Evolutionary conservation across 2,329 filamentous ascomycete genomes (phyloP).

Genomic region (Diaporthe ampelina): DNA sequence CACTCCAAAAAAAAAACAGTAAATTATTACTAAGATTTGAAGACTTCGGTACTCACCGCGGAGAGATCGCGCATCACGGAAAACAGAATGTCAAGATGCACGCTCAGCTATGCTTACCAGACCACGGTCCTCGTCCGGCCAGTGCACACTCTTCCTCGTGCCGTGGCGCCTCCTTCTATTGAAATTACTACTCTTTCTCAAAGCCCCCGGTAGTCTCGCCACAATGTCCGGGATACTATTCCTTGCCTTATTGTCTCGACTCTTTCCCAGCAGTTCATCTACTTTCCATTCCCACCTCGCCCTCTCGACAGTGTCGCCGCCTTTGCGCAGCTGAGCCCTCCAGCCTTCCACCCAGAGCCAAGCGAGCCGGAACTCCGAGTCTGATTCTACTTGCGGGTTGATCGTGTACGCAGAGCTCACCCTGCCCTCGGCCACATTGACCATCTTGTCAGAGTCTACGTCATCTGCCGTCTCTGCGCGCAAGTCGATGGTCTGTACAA

Average conservation of each 20-base stretch:
- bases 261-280: constrained; percentile 41
- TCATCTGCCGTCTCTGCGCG: constrained; percentile 39
- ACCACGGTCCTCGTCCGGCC: constrained; percentile 21
- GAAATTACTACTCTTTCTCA: constrained; percentile 30
- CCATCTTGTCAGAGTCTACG: constrained; percentile 31
- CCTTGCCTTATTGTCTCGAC: not conserved
- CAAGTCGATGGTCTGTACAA: constrained; percentile 17
- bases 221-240: constrained; percentile 41
- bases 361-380: constrained; percentile 50
- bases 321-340: constrained; percentile 50
- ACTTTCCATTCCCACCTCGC: constrained; percentile 51
- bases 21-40: too few species aligned
- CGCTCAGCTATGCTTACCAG: constrained; percentile 1
- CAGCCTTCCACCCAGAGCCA: constrained; percentile 57
- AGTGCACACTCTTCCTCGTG: constrained; percentile 32
- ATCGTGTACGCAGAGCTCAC: constrained; percentile 32
- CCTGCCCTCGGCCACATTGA: constrained; percentile 21
- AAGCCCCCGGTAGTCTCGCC: constrained; percentile 38
- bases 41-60: not conserved
- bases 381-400: constrained; percentile 35
- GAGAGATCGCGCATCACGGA: not conserved
- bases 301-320: constrained; percentile 52
- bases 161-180: constrained; percentile 1
- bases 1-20: not conserved
- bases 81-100: not conserved